Evolutionary conservation across 345 rosid species (phyloP), one percentile per base, ranked within the genome.

Genomic region (Corchorus olitorius): DNA sequence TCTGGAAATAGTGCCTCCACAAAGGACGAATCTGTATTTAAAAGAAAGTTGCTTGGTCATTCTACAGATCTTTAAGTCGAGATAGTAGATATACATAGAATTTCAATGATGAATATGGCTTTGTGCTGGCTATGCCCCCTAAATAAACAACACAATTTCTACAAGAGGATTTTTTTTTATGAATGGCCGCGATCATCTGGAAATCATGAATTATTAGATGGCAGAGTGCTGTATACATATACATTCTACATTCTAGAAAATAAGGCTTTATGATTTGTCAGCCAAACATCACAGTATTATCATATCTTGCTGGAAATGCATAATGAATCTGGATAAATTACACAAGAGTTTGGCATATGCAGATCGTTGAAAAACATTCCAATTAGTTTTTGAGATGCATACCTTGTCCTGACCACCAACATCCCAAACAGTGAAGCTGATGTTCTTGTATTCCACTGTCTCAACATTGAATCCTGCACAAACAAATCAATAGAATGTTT

Each of bases 331-430:
- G 63, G 41, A 58, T 17, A 8, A 46, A 64, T 16, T 16, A n/a
- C 53, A 58, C 60, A 52, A 34, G 50, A 33, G 3, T 17, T 50
- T 33, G 14, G 17, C 73, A 7, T 39, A 10, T n/a, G 17, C 37
- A 54, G 6, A 27, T 54, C n/a, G 13, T 39, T 8, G 6, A 68
- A 7, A n/a, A 3, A 55, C n/a, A n/a, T n/a, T n/a, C 16, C 1
- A 46, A 55, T 55, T 72, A 56, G 75, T 19, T 41, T 72, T 37
- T 20, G n/a, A 59, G 17, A 65, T 50, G 50, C 66, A 65, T 84
- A 91, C 94, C 97, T 93, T 92, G 89, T 93, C 98, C 61, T 93
- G 98, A 79, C 97, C 98, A 60, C 98, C 98, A 0, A 93, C 98
- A 87, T 90, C 98, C 98, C 98, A 89, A 27, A 89, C 93, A 35